Evolutionary conservation across 1,139 yeast species (phyloP).

Genomic region (Debaryomyces fabryi): DNA sequence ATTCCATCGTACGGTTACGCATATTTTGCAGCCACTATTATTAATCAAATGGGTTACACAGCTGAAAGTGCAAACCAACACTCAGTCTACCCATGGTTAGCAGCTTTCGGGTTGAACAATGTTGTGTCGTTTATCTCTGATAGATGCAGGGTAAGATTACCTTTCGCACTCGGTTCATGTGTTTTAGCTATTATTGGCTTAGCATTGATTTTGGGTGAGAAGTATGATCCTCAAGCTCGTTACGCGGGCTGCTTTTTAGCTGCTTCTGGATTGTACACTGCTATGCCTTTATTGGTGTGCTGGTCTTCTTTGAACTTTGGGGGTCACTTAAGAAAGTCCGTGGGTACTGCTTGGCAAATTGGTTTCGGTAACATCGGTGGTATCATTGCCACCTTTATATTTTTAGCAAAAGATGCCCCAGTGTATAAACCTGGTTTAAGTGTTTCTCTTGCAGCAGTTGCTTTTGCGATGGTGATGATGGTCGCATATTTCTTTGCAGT

Average conservation of each 20-base stretch:
- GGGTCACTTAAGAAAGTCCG: slow-evolving; percentile 71
- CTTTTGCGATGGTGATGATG: slow-evolving; percentile 51
- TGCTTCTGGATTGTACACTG: slow-evolving; percentile 67
- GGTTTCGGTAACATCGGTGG: slow-evolving; percentile 88
- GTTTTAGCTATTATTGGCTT: slow-evolving; percentile 56
- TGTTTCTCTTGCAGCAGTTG: slow-evolving; percentile 54
- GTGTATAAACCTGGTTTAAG: slow-evolving; percentile 58
- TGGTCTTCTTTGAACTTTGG: slow-evolving; percentile 70
- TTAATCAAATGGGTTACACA: slow-evolving; percentile 57
- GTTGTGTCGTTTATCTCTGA: slow-evolving; percentile 54
- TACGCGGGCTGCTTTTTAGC: slow-evolving; percentile 74
- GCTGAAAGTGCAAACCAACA: slow-evolving; percentile 66
- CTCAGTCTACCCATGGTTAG: slow-evolving; percentile 75
- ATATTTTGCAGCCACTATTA: slow-evolving; percentile 68
- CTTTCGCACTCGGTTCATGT: slow-evolving; percentile 47
- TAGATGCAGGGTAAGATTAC: slow-evolving; percentile 44
- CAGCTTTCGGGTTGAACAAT: slow-evolving; percentile 60
- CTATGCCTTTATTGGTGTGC: slow-evolving; percentile 77
- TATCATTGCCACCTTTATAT: slow-evolving; percentile 68
- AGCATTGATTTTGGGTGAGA: slow-evolving; percentile 50
- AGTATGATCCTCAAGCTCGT: slow-evolving; percentile 40
- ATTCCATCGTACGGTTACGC: slow-evolving; percentile 75
- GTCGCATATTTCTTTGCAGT: slow-evolving; percentile 46
- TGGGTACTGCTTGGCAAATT: slow-evolving; percentile 75
- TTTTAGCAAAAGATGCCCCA: slow-evolving; percentile 61